These are phyloP conservation scores for Dendrobium chrysotoxum DNA, from an alignment of 106 monocot species.

Conservation along the genomic window DNA sequence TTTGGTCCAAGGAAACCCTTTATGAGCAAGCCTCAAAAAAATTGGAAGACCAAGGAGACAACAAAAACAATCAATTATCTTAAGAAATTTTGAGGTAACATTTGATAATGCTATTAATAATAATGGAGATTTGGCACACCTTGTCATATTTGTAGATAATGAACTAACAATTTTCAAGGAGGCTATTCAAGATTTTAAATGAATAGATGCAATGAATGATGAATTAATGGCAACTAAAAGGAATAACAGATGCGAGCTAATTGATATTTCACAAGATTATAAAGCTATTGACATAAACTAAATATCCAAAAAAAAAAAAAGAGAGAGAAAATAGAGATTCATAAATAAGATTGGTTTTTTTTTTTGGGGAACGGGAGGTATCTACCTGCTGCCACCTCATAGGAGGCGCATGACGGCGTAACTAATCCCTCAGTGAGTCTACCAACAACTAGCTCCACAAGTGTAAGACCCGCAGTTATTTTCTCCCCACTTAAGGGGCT, in stretches of 20 bases:
- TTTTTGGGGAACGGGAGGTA: too few species aligned
- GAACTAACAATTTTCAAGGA: background rate
- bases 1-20: too few species aligned
- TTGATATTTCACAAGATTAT: background rate
- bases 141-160: background rate
- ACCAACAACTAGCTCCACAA: too few species aligned
- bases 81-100: background rate
- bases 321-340: too few species aligned
- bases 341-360: too few species aligned
- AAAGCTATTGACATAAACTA: background rate
- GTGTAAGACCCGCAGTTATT: too few species aligned
- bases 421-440: too few species aligned
- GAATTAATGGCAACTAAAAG: background rate
- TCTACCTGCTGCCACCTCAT: too few species aligned
- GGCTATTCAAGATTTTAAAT: background rate
- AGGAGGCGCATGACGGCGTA: too few species aligned
- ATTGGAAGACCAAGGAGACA: too few species aligned
- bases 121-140: background rate
- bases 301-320: background rate
- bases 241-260: background rate
- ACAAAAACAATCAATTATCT: background rate
- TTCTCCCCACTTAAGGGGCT: too few species aligned
- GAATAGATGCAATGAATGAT: background rate
- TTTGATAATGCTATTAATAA: background rate
- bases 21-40: too few species aligned